A percentile compares a stretch with the other conserved stretches of the same genome.
Evolutionary conservation across 2,329 filamentous ascomycete species (phyloP).

Genomic region (Claviceps purpurea): DNA sequence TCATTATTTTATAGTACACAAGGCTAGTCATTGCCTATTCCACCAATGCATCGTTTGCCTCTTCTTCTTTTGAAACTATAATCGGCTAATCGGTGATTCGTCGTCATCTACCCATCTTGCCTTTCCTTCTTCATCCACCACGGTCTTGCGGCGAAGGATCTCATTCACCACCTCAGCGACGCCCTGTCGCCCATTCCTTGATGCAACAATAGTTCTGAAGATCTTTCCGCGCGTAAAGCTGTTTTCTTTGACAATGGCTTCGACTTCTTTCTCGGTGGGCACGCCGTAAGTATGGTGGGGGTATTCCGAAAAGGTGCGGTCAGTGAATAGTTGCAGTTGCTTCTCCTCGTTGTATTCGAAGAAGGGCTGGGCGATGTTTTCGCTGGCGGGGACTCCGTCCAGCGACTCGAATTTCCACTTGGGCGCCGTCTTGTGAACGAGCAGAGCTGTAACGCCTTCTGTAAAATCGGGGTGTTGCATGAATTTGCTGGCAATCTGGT

Average conservation of each 20-base stretch:
- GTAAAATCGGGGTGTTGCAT: slow-evolving; percentile 87
- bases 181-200: slow-evolving; percentile 52
- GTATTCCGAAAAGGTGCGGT: slow-evolving; percentile 55
- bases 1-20: background rate
- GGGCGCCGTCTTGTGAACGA: slow-evolving; percentile 58
- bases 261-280: slow-evolving; percentile 55
- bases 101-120: slow-evolving; percentile 24
- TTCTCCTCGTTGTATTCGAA: slow-evolving; percentile 39
- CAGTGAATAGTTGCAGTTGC: slow-evolving; percentile 47
- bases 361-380: slow-evolving; percentile 50
- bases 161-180: slow-evolving; percentile 55
- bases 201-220: slow-evolving; percentile 46
- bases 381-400: slow-evolving; percentile 44
- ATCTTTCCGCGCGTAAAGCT: slow-evolving; percentile 40
- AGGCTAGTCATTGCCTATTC: background rate
- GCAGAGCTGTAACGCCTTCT: slow-evolving; percentile 72
- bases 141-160: slow-evolving; percentile 51
- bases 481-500: slow-evolving; percentile 72
- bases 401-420: slow-evolving; percentile 66
- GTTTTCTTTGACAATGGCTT: slow-evolving; percentile 27
- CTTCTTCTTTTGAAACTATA: slow-evolving; percentile 12
- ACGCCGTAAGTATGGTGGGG: slow-evolving; percentile 58
- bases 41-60: background rate
- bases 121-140: slow-evolving; percentile 28
- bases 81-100: slow-evolving; percentile 17